Evolutionary conservation across 2,329 filamentous ascomycete species (phyloP), one percentile per base, ranked within the genome.

Genomic region (Pseudonectria buxi): DNA sequence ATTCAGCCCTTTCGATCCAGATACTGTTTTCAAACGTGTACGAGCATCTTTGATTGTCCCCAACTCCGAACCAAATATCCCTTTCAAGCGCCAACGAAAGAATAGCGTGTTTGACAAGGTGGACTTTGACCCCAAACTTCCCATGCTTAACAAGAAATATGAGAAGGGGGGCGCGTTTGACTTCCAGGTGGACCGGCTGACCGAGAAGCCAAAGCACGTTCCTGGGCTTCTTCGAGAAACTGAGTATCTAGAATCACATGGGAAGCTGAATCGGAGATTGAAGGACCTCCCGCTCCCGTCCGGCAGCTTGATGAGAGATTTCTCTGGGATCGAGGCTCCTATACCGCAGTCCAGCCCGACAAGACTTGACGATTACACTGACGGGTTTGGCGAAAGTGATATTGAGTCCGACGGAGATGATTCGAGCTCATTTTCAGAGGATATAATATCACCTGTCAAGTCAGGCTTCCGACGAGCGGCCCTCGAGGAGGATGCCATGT

Each of bases 1-100:
- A 11, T 61, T 67, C 2, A 79, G 75, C 43, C 75, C 75, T 1
- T 78, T 78, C 41, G 71, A 73, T 31, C 67, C 72, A 3, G 65
- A 74, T 40, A 73, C 71, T 1, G 74, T 79, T 2, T 78, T 72
- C 51, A 78, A 78, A 51, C 65, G 72, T 27, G 67, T 79, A 9
- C 61, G 65, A 24, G 71, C 73, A 3, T 71, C 71, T 10, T 47
- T 74, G 18, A 52, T 35, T 6, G 36, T 45, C 12, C 37, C 50
- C 7, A 35, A 33, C 6, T 39, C 43, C 10, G 49, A 49, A 11
- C 30, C 35, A 32, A 55, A 49, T 39, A 40, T 27, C 37, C 26
- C 43, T 37, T 36, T 43, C 50, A 32, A 44, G 39, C 14, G 40
- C 47, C 4, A 49, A 44, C 60, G 64, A 7, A 66, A 66, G 24